Percentiles rank a stretch among this genome's conserved stretches.
phyloP scores from a whole-genome alignment of 1,284 basidiomycete genomes.

The Rhodotorula sp. region DNA sequence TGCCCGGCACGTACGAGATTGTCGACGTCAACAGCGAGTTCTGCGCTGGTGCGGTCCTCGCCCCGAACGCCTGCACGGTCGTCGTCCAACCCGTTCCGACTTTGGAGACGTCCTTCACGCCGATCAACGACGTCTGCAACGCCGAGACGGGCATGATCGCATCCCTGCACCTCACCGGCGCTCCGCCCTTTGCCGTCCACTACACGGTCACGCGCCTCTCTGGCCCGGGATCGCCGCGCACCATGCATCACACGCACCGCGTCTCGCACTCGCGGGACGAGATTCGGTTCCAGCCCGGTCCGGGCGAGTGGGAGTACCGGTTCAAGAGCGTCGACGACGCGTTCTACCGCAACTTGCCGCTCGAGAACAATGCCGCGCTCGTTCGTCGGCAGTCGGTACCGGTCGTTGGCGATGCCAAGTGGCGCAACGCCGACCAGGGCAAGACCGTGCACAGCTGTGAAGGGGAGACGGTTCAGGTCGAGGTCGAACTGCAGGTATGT shows the following conservation, averaged over 20 bases:
- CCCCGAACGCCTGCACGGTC: constrained; percentile 60
- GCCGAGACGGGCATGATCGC: constrained; percentile 91
- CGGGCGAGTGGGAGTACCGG: constrained; percentile 84
- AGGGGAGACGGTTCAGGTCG: constrained; percentile 68
- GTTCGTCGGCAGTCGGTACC: constrained; percentile 84
- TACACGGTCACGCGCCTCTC: constrained; percentile 57
- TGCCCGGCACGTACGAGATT: constrained; percentile 82
- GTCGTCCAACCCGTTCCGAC: constrained; percentile 41
- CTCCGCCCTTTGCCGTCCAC: constrained; percentile 81
- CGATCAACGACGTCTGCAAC: constrained; percentile 79
- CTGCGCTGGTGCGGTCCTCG: constrained; percentile 75
- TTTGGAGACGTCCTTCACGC: constrained; percentile 74
- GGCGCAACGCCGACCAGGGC: constrained; percentile 58
- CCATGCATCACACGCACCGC: constrained; percentile 45
- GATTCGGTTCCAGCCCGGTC: constrained; percentile 79
- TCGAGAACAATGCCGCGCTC: constrained; percentile 47
- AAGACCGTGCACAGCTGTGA: constrained; percentile 59
- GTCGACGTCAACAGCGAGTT: constrained; percentile 68
- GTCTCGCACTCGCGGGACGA: constrained; percentile 76
- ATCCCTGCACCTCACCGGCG: constrained; percentile 80
- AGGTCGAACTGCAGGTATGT: constrained; percentile 71
- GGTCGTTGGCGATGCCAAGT: constrained; percentile 75
- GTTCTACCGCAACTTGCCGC: constrained; percentile 68
- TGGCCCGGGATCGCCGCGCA: constrained; percentile 45
- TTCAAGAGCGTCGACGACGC: constrained; percentile 79